Evolutionary conservation across 2,329 filamentous ascomycete genomes (phyloP), one percentile per base, ranked within the genome.

Genomic region (Hymenoscyphus linearis): DNA sequence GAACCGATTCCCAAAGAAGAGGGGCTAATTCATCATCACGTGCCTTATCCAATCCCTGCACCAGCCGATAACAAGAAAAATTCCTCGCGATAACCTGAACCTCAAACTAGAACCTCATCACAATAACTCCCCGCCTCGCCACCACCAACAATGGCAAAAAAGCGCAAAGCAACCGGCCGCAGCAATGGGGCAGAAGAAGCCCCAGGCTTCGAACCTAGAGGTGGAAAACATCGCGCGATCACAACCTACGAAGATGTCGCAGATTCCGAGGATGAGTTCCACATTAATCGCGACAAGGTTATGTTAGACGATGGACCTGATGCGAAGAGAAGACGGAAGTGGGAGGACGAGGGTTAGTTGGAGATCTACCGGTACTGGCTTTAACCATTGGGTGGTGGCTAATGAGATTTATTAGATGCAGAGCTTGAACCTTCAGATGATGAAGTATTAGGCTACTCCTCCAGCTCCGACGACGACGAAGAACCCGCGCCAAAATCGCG

Each of bases 231-330:
- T 18, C 63, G 59, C 4, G 63, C 67, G 18, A 68, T 70, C 14
- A 68, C 66, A 2, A 87, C 84, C 2, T 93, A 83, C 74, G 87
- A 93, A 75, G 91, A 96, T 76, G 88, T 99, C 68, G 91, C 93
- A 66, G 88, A 97, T 74, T 96, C 92, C 1, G 91, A 96, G 74
- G 95, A 99, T 74, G 91, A 96, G 73, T 96, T 96, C 74, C 91
- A 93, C 70, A 80, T 93, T 62, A 88, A 93, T 66, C 85, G 89
- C 66, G 95, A 99, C 76, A 88, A 90, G 72, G 86, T 99, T 65
- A 76, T 93, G 70, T 82, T 99, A 40, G 91, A 96, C 34, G 91
- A 96, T 67, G 88, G 82, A 36, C 90, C 88, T 14, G 83, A 85
- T 44, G 86, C 86, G 34, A 97, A 97, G 78, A 86, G 90, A 66